These are phyloP conservation scores for Diaporthe nobilis DNA, from an alignment of 2,329 filamentous ascomycete species.

Conservation along the genomic window DNA sequence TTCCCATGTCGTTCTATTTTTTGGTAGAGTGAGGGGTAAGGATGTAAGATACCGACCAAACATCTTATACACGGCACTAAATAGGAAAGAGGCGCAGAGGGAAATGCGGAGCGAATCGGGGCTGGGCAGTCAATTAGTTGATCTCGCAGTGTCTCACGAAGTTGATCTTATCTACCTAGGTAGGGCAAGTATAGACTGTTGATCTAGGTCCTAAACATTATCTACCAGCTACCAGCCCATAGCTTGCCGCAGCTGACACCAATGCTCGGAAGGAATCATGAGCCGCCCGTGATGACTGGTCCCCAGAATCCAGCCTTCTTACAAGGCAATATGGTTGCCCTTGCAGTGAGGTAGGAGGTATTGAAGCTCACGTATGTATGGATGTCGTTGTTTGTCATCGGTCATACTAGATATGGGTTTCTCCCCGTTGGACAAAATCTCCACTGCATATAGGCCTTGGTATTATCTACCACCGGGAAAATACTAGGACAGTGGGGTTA, in stretches of 20 bases:
- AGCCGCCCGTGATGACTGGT: too few relatives aligned
- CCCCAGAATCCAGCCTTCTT: too few relatives aligned
- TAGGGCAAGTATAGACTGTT: neutral
- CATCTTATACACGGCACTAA: neutral
- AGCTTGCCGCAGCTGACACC: neutral
- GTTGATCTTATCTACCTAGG: neutral
- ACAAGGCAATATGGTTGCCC: neutral
- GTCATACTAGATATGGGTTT: neutral
- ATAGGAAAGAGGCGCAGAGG: neutral
- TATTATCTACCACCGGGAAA: neutral
- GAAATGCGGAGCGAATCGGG: neutral
- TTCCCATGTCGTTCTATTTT: neutral
- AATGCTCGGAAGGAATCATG: neutral
- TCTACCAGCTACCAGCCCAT: neutral
- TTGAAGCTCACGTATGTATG: neutral
- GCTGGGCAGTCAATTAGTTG: neutral
- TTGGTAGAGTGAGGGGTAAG: neutral
- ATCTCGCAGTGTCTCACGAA: neutral
- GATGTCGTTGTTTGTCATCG: neutral
- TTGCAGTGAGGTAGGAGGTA: neutral
- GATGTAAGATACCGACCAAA: slow-evolving; percentile 29
- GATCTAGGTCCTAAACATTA: neutral
- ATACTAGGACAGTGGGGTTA: neutral
- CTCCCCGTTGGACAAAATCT: neutral
- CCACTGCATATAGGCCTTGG: too few relatives aligned